Evolutionary conservation across 1,284 basidiomycete genomes (phyloP).

Genomic region (Takashimella tepidaria): DNA sequence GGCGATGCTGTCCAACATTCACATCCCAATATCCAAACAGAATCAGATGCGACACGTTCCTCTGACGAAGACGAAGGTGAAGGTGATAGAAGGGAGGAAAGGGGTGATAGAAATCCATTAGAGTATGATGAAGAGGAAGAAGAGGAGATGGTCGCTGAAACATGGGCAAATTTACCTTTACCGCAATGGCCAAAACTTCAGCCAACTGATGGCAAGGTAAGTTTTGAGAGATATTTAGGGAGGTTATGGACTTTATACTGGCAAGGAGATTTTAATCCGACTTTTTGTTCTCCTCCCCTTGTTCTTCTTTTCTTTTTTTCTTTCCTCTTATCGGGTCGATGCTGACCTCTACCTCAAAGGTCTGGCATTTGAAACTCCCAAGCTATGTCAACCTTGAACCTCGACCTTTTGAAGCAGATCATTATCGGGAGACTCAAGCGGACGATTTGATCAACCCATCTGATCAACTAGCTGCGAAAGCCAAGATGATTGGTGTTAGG

Average conservation of each 20-base stretch:
- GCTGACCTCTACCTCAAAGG: constrained; percentile 8
- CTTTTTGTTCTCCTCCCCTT: too few relatives aligned
- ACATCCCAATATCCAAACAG: constrained; percentile 58
- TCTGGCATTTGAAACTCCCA: constrained; percentile 43
- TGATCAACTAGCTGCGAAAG: constrained; percentile 30
- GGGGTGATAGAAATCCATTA: constrained; percentile 23
- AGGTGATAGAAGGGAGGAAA: background rate
- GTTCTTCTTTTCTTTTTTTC: too few relatives aligned
- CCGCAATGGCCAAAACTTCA: constrained; percentile 37
- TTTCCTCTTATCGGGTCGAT: background rate
- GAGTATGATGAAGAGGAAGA: constrained; percentile 40
- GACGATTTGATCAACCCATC: constrained; percentile 21
- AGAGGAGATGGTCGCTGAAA: constrained; percentile 20
- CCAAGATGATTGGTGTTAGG: constrained; percentile 42
- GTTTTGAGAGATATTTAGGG: too few relatives aligned
- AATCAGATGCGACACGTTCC: constrained; percentile 48
- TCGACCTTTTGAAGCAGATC: constrained; percentile 40
- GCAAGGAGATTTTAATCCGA: too few relatives aligned
- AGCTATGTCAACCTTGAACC: constrained; percentile 41
- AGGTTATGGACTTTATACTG: too few relatives aligned
- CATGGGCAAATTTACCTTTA: constrained; percentile 30
- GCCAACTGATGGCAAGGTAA: constrained; percentile 43
- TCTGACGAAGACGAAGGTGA: constrained; percentile 3
- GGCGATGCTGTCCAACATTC: constrained; percentile 75
- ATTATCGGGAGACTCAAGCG: constrained; percentile 34